A percentile compares a stretch with the other conserved stretches of the same genome.
phyloP scores from a whole-genome alignment of 1,284 basidiomycete species.

The Termitomyces sp. region DNA sequence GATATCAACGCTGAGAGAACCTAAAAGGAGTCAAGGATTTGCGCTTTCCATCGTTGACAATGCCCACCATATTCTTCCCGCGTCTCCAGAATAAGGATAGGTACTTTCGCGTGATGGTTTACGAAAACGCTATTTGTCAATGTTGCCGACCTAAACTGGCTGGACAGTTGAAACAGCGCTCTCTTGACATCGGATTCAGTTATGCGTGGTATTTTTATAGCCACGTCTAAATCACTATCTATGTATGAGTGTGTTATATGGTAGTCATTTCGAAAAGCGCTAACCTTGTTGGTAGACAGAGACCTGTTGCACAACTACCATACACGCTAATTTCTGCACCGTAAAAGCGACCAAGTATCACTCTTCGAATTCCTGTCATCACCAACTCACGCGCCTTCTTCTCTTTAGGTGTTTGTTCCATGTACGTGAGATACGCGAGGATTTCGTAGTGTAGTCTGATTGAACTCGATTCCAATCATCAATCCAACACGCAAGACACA shows the following conservation, averaged over 20 bases:
- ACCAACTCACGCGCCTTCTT: slow-evolving; percentile 46
- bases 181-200: slow-evolving; percentile 16
- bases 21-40: slow-evolving; percentile 28
- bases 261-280: slow-evolving; percentile 16
- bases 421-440: slow-evolving; percentile 52
- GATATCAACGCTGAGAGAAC: slow-evolving; percentile 62
- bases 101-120: slow-evolving; percentile 28
- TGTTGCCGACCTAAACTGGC: slow-evolving; percentile 18
- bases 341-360: slow-evolving; percentile 42
- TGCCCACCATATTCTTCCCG: slow-evolving; percentile 28
- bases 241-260: not conserved
- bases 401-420: slow-evolving; percentile 53
- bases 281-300: slow-evolving; percentile 64
- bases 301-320: slow-evolving; percentile 60
- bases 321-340: slow-evolving; percentile 55
- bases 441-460: slow-evolving; percentile 65
- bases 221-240: slow-evolving; percentile 32
- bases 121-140: slow-evolving; percentile 22
- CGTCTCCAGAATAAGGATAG: slow-evolving; percentile 29
- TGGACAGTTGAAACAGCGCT: slow-evolving; percentile 23
- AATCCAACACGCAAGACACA: not conserved
- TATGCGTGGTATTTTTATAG: slow-evolving; percentile 17
- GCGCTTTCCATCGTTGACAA: not conserved
- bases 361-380: slow-evolving; percentile 46
- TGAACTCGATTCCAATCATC: not conserved